Conservation (phyloP, 2,329 filamentous ascomycete species). For the Exserohilum turcica region DNA sequence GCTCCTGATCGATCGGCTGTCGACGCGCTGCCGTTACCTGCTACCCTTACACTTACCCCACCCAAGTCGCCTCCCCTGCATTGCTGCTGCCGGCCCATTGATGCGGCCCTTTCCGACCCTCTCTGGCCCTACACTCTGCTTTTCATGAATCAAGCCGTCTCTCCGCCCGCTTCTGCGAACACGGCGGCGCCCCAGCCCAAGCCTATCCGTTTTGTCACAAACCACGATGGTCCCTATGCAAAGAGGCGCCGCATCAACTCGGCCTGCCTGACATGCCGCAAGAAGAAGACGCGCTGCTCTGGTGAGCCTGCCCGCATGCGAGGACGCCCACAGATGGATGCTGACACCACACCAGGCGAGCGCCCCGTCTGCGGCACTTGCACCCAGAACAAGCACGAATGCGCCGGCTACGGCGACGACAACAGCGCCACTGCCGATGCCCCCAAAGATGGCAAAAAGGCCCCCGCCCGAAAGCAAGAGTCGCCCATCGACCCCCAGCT, state of each 20-base stretch:
- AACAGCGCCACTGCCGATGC: slow-evolving; percentile 25
- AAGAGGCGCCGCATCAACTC: slow-evolving; percentile 50
- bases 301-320: slow-evolving; percentile 26
- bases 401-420: slow-evolving; percentile 54
- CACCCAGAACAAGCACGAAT: slow-evolving; percentile 55
- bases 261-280: slow-evolving; percentile 55
- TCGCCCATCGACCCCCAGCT: slow-evolving; percentile 33
- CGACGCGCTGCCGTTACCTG: slow-evolving; percentile 15
- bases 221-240: slow-evolving; percentile 50
- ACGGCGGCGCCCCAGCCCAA: slow-evolving; percentile 39
- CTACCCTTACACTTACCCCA: slow-evolving; percentile 23
- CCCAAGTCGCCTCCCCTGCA: slow-evolving; percentile 13
- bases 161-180: slow-evolving; percentile 35
- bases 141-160: slow-evolving; percentile 44
- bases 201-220: slow-evolving; percentile 51
- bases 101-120: slow-evolving; percentile 16
- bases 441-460: slow-evolving; percentile 29
- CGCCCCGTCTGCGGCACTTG: slow-evolving; percentile 54
- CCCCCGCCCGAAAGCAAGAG: slow-evolving; percentile 21
- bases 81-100: slow-evolving; percentile 4
- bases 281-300: slow-evolving; percentile 57
- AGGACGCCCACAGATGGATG: not conserved
- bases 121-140: slow-evolving; percentile 18
- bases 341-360: slow-evolving; percentile 33
- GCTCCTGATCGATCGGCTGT: slow-evolving; percentile 10